Evolutionary conservation across 1,139 yeast genomes (phyloP).

Genomic region (Candida sojae): DNA sequence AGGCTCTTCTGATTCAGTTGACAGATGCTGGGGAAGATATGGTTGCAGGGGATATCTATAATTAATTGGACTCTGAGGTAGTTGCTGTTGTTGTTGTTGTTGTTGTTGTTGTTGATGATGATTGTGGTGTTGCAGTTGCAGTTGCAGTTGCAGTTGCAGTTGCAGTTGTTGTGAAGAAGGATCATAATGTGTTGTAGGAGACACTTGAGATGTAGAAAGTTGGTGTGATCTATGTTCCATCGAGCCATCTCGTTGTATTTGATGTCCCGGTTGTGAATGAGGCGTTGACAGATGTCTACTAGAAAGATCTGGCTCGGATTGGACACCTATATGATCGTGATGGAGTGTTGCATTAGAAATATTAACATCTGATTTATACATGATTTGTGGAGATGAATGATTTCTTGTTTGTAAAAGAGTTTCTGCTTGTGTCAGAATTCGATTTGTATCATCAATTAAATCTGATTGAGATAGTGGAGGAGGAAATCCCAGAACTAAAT

Average conservation of each 20-base stretch:
- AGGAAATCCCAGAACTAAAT: background rate
- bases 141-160: background rate
- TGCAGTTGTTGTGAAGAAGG: background rate
- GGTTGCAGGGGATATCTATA: background rate
- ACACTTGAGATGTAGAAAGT: background rate
- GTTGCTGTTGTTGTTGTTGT: background rate
- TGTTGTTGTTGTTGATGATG: background rate
- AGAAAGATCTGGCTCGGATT: background rate
- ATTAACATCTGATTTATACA: conserved; percentile 1
- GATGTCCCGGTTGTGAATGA: background rate
- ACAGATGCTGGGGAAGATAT: background rate
- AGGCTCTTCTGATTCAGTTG: background rate
- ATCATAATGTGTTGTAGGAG: background rate
- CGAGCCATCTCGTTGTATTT: background rate
- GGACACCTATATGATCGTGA: background rate
- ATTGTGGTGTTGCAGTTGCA: background rate
- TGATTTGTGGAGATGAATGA: background rate
- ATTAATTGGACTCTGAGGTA: background rate
- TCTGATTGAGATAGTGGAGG: conserved; percentile 2
- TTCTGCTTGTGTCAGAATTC: background rate
- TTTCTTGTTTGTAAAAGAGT: background rate
- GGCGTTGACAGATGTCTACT: conserved; percentile 1
- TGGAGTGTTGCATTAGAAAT: background rate
- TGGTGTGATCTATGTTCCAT: background rate
- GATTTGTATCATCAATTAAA: background rate